phyloP scores from a whole-genome alignment of 2,329 filamentous ascomycete genomes.

The Diatrype stigma region DNA sequence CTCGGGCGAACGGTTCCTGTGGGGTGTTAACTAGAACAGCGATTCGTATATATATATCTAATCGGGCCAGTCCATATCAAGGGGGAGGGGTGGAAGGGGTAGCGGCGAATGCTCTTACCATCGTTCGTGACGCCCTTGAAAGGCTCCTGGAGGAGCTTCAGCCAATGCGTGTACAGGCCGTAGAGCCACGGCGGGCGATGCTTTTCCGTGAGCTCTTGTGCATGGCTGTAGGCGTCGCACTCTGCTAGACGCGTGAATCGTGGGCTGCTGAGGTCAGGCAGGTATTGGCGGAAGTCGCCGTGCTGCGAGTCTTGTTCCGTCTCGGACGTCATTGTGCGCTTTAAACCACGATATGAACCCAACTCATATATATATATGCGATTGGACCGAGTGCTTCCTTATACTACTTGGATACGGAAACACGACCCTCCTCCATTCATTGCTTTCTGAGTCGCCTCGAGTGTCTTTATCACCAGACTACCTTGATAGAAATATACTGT shows the following conservation, averaged over 20 bases:
- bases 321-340: slow-evolving; percentile 9
- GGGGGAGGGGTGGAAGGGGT: neutral
- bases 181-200: slow-evolving; percentile 65
- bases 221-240: slow-evolving; percentile 61
- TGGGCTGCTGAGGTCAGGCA: slow-evolving; percentile 57
- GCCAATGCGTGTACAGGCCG: slow-evolving; percentile 56
- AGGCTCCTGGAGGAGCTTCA: slow-evolving; percentile 57
- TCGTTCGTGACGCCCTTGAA: slow-evolving; percentile 68
- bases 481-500: too few species aligned
- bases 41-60: too few species aligned
- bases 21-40: too few species aligned
- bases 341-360: too few species aligned
- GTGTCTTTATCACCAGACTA: too few species aligned
- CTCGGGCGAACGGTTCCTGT: slow-evolving; percentile 46
- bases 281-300: slow-evolving; percentile 48
- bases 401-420: too few species aligned
- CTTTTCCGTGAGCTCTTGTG: slow-evolving; percentile 52
- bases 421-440: too few species aligned
- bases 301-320: slow-evolving; percentile 11
- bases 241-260: slow-evolving; percentile 61
- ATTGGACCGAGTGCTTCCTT: too few species aligned
- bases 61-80: too few species aligned
- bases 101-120: slow-evolving; percentile 38
- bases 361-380: too few species aligned
- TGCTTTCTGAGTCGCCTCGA: too few species aligned